Evolutionary conservation across 2,329 filamentous ascomycete genomes (phyloP), one percentile per base, ranked within the genome.

Genomic region (Nigrograna mackinnonii): DNA sequence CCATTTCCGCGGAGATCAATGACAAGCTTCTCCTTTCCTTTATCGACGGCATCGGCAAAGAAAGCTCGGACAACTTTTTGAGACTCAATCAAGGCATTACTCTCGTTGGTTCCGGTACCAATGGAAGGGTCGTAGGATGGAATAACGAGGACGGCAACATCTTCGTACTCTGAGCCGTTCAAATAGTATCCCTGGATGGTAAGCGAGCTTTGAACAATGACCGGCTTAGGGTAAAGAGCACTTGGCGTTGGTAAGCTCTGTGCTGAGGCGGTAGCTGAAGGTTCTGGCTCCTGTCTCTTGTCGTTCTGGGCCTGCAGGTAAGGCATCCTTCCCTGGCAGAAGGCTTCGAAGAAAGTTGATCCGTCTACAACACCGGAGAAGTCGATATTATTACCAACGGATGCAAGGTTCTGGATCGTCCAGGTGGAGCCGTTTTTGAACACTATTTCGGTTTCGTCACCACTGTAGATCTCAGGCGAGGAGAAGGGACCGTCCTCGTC

Each of bases 1-100:
- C 67, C 68, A 49, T 87, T 87, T 2, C 67, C 71, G 6, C 77
- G 74, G 5, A 86, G 54, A 50, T 87, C 84, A 44, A 87, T 76
- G 22, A 86, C 68, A 1, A 87, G 67, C 57, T 78, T 82, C 35
- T 68, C 77, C 58, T 80, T 82, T 2, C 71, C 69, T 3, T 68
- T 64, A 1, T 58, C 49, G 24, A 72, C 70, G 12, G 72, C 70
- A 12, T 68, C 60, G 0, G 66, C 62, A 6, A 83, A 62, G 49
- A 82, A 75, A 2, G 53, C 22, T 6, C 66, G 41, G 4, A 72
- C 46, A 0, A 58, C 43, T 37, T 55, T 40, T 40, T 66, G 62
- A 37, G 66, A 70, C 4, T 61, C 48, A 4, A 36, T 22, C 2
- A 44, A 14, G 2, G 28, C 33, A 34, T 24, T 35, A 2, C 35